Evolutionary conservation across 2,329 filamentous ascomycete species (phyloP).

Genomic region (Sordariomycetes sp.): DNA sequence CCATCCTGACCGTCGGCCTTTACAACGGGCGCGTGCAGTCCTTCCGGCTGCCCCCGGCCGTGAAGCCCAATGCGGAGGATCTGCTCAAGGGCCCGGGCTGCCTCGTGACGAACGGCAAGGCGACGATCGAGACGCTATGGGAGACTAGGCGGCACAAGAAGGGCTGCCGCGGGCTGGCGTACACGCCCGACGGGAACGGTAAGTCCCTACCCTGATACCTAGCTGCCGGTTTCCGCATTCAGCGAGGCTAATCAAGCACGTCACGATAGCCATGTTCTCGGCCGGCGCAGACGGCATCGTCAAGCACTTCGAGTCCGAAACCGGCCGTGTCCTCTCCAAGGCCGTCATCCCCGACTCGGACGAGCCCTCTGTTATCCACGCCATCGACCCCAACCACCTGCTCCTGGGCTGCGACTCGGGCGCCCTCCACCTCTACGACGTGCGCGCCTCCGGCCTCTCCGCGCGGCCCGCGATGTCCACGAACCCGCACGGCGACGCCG

Average conservation of each 20-base stretch:
- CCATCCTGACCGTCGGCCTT: constrained; percentile 77
- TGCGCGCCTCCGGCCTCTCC: constrained; percentile 49
- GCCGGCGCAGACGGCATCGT: constrained; percentile 50
- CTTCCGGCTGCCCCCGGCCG: constrained; percentile 53
- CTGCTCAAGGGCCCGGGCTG: background rate
- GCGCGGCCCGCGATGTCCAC: constrained; percentile 67
- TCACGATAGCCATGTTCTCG: constrained; percentile 43
- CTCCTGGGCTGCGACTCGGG: constrained; percentile 87
- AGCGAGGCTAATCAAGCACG: background rate
- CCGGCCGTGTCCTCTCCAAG: constrained; percentile 68
- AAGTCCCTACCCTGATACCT: constrained; percentile 25
- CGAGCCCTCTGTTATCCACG: constrained; percentile 70
- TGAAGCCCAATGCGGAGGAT: background rate
- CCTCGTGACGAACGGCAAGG: constrained; percentile 47
- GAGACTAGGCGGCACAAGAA: constrained; percentile 84
- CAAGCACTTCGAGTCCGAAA: constrained; percentile 45
- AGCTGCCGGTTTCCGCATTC: background rate
- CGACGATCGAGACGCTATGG: constrained; percentile 76
- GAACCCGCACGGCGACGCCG: constrained; percentile 83
- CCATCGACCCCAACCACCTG: constrained; percentile 76
- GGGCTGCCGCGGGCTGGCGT: constrained; percentile 75
- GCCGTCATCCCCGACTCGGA: constrained; percentile 66
- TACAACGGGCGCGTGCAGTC: constrained; percentile 78
- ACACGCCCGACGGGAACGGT: constrained; percentile 66
- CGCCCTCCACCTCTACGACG: constrained; percentile 77